phyloP scores from a whole-genome alignment of 441 rosid species.

The Arabidopsis hybrid region DNA sequence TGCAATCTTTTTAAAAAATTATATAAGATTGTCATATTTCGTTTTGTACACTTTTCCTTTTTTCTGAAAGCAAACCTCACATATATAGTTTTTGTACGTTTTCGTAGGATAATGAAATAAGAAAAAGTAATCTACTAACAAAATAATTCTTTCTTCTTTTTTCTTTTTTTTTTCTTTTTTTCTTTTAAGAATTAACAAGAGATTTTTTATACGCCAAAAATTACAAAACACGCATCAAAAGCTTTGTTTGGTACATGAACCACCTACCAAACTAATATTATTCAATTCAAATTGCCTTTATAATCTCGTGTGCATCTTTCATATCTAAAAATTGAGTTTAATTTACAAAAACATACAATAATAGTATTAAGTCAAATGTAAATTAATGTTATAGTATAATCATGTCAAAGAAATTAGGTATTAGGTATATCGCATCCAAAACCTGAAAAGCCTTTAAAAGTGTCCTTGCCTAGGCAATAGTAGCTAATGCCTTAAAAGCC shows the following conservation, averaged over 20 bases:
- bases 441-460: not conserved
- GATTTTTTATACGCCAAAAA: not conserved
- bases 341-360: not conserved
- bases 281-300: not conserved
- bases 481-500: slow-evolving; percentile 15
- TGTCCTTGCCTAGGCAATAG: not conserved
- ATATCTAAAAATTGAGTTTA: not conserved
- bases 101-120: slow-evolving; percentile 14
- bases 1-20: not conserved
- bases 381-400: slow-evolving; percentile 12
- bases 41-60: not conserved
- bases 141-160: not conserved
- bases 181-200: not conserved
- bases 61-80: slow-evolving; percentile 24
- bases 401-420: slow-evolving; percentile 38
- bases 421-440: slow-evolving; percentile 37
- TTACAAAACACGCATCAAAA: slow-evolving; percentile 38
- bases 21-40: slow-evolving; percentile 19
- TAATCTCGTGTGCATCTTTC: slow-evolving; percentile 16
- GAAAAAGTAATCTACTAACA: not conserved
- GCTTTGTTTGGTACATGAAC: slow-evolving; percentile 40
- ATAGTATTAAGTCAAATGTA: slow-evolving; percentile 24
- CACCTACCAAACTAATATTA: slow-evolving; percentile 30
- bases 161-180: not conserved
- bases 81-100: slow-evolving; percentile 4